These are phyloP conservation scores for Xylariaceae sp. DNA, from an alignment of 2,329 filamentous ascomycete species.

Conservation along the genomic window DNA sequence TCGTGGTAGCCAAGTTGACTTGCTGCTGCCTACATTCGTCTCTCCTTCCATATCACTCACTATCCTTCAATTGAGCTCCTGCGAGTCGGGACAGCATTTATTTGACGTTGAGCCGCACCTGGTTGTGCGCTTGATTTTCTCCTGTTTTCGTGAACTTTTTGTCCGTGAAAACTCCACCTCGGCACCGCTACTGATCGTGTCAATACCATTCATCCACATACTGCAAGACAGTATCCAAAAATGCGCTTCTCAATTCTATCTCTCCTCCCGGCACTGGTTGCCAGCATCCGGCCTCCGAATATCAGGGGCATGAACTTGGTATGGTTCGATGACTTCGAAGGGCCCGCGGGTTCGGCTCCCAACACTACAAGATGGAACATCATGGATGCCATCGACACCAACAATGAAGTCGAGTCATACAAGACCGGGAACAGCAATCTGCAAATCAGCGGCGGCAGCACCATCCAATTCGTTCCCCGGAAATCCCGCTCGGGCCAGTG, in stretches of 20 bases:
- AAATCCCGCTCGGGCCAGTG: constrained; percentile 38
- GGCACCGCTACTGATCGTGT: constrained; percentile 8
- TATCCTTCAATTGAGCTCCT: constrained; percentile 18
- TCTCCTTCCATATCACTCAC: constrained; percentile 23
- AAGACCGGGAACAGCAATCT: constrained; percentile 42
- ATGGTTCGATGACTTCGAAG: constrained; percentile 30
- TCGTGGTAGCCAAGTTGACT: constrained; percentile 18
- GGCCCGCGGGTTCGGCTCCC: constrained; percentile 25
- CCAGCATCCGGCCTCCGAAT: constrained; percentile 28
- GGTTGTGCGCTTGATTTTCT: constrained; percentile 15
- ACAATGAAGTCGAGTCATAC: constrained; percentile 50
- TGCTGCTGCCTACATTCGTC: constrained; percentile 20
- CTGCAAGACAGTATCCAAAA: constrained; percentile 15
- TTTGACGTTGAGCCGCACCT: constrained; percentile 6
- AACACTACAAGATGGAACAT: constrained; percentile 27
- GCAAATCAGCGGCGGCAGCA: constrained; percentile 45
- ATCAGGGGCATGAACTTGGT: constrained; percentile 27
- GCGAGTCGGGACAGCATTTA: constrained; percentile 25
- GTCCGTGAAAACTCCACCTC: background rate
- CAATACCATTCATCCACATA: constrained; percentile 9
- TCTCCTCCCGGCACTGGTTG: constrained; percentile 27
- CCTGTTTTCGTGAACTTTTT: constrained; percentile 2
- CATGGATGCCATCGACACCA: constrained; percentile 39
- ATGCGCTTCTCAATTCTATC: constrained; percentile 31
- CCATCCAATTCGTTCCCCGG: constrained; percentile 48